These are phyloP conservation scores for Fulvia fulva DNA, from an alignment of 2,329 filamentous ascomycete species.

Conservation along the genomic window DNA sequence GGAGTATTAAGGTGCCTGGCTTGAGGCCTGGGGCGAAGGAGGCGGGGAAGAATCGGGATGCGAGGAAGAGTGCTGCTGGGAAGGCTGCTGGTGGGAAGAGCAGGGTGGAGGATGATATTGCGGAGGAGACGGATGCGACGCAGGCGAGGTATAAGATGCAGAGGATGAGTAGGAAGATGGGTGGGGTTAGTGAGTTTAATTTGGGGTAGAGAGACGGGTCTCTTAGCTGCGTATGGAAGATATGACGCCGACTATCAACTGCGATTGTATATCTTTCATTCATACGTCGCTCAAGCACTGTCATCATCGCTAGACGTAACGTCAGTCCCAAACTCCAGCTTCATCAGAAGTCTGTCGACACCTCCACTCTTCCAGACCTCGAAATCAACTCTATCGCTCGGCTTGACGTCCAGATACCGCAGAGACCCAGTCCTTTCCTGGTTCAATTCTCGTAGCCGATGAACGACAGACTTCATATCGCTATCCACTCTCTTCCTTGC, in stretches of 20 bases:
- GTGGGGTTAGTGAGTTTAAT: conserved; percentile 56
- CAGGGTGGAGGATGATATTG: conserved; percentile 26
- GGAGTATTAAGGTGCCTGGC: conserved; percentile 62
- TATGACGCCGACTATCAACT: too few relatives aligned
- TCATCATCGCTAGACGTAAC: background rate
- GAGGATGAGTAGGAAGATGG: conserved; percentile 48
- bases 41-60: conserved; percentile 45
- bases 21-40: conserved; percentile 48
- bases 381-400: conserved; percentile 46
- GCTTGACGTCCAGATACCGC: conserved; percentile 23
- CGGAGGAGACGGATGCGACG: conserved; percentile 35
- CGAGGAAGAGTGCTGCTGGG: conserved; percentile 30
- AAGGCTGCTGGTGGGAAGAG: conserved; percentile 36
- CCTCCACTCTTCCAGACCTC: conserved; percentile 65
- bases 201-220: conserved; percentile 51
- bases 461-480: conserved; percentile 60
- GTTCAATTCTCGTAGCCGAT: conserved; percentile 59
- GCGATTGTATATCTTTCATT: too few relatives aligned
- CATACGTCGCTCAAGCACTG: too few relatives aligned
- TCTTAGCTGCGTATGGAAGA: too few relatives aligned
- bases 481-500: conserved; percentile 62
- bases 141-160: conserved; percentile 53
- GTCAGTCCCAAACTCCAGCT: conserved; percentile 63
- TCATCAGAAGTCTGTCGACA: conserved; percentile 84
- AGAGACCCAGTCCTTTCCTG: conserved; percentile 39